Percentiles rank a stretch among this genome's conserved stretches.
Evolutionary conservation across 495 filamentous ascomycete species (phyloP).

Genomic region (Aspergillus egyptiacus): DNA sequence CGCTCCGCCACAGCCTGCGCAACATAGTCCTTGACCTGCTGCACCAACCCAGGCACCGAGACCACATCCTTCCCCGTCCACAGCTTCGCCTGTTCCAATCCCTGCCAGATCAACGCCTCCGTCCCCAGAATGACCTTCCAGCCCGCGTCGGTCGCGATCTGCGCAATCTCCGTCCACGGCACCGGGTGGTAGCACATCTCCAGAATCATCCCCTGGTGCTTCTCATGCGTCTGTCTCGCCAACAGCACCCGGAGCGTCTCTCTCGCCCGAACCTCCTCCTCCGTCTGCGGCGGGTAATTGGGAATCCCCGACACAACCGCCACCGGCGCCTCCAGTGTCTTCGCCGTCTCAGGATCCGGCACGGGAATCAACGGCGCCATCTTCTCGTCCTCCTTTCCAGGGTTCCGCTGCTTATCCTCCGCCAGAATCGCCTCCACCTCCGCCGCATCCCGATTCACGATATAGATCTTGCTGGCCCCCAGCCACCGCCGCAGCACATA

Average conservation of each 20-base stretch:
- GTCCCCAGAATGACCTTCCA: constrained; percentile 67
- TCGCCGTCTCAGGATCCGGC: constrained; percentile 48
- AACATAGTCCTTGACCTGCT: constrained; percentile 48
- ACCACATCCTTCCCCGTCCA: constrained; percentile 54
- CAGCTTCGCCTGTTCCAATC: constrained; percentile 61
- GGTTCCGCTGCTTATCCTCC: constrained; percentile 39
- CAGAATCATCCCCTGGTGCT: constrained; percentile 58
- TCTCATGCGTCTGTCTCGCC: constrained; percentile 15
- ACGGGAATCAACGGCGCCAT: constrained; percentile 50
- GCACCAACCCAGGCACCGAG: constrained; percentile 46
- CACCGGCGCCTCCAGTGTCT: constrained; percentile 48
- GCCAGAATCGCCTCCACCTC: constrained; percentile 60
- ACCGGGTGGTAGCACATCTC: constrained; percentile 78
- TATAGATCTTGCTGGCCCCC: constrained; percentile 58
- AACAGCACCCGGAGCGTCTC: constrained; percentile 52
- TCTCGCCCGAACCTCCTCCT: constrained; percentile 51
- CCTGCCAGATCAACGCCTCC: constrained; percentile 71
- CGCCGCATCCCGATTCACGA: constrained; percentile 58
- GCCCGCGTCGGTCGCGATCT: constrained; percentile 47
- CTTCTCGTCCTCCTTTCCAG: constrained; percentile 32
- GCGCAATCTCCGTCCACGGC: constrained; percentile 58
- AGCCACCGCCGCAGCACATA: constrained; percentile 64
- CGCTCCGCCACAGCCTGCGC: constrained; percentile 34
- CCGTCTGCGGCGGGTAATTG: constrained; percentile 58
- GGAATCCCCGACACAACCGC: constrained; percentile 64